These are phyloP conservation scores for Myxozyma neotropica DNA, from an alignment of 805 yeast species.

Conservation along the genomic window DNA sequence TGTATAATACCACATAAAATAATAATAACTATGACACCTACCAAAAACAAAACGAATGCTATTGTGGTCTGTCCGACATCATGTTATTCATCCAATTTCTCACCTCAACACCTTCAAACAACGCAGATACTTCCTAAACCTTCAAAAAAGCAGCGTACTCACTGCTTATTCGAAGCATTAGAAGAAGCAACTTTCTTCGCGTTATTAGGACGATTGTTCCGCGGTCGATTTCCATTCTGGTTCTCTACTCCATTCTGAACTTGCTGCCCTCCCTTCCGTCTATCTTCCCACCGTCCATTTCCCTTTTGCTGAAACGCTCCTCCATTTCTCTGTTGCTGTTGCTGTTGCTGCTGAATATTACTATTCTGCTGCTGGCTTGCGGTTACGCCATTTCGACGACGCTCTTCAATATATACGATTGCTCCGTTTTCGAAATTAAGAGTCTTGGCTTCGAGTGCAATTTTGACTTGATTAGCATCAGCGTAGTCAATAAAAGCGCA, in stretches of 20 bases:
- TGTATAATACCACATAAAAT: background rate
- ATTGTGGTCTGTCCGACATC: background rate
- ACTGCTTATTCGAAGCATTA: too few species aligned
- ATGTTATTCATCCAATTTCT: background rate
- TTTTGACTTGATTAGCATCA: conserved; percentile 39
- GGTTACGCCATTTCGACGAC: conserved; percentile 37
- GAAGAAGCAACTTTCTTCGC: too few species aligned
- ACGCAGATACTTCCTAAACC: too few species aligned
- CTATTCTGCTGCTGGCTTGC: conserved; percentile 8
- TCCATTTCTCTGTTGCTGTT: background rate
- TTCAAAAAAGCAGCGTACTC: too few species aligned
- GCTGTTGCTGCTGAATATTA: background rate
- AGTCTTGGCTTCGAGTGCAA: conserved; percentile 41
- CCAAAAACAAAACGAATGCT: background rate
- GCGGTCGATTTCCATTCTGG: background rate
- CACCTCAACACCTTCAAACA: background rate
- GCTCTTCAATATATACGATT: conserved; percentile 40
- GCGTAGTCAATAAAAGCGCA: conserved; percentile 46
- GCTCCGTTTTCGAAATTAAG: conserved; percentile 39
- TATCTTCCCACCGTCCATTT: background rate
- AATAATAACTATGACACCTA: too few species aligned
- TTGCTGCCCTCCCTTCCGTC: background rate
- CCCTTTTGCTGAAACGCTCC: background rate
- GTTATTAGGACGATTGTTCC: background rate
- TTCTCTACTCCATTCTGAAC: background rate